Percentiles rank a stretch among this genome's conserved stretches.
These are phyloP conservation scores for Firmiana major DNA, from an alignment of 345 rosid species.

Conservation along the genomic window DNA sequence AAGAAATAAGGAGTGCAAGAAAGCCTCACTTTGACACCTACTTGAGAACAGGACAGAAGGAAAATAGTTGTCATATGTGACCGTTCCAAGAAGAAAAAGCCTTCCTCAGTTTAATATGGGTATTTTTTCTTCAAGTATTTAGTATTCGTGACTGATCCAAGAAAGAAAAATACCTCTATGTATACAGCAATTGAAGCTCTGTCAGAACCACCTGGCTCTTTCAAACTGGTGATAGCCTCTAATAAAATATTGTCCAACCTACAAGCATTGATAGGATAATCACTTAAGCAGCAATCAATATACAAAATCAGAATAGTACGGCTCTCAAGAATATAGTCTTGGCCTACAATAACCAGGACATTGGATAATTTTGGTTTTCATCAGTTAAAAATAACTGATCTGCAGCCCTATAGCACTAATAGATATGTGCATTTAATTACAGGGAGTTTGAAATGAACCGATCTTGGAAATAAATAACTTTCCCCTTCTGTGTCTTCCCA, in stretches of 20 bases:
- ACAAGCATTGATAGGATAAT: conserved; percentile 24
- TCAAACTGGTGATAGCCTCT: conserved; percentile 79
- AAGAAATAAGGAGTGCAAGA: background rate
- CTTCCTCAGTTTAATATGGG: background rate
- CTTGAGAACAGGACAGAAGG: background rate
- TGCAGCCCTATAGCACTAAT: background rate
- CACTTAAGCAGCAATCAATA: conserved; percentile 9
- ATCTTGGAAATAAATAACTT: background rate
- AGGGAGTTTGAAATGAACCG: background rate
- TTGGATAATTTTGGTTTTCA: conserved; percentile 4
- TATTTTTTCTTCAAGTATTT: conserved; percentile 3
- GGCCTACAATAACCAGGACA: background rate
- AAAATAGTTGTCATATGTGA: background rate
- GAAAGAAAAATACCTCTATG: conserved; percentile 59
- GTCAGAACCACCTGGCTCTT: conserved; percentile 80
- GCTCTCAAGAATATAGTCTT: conserved; percentile 1
- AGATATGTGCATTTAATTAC: background rate
- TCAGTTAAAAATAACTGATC: background rate
- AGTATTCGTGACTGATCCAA: background rate
- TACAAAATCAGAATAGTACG: background rate
- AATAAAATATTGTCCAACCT: conserved; percentile 78
- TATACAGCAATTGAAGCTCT: conserved; percentile 65
- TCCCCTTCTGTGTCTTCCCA: conserved; percentile 5
- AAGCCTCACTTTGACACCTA: background rate
- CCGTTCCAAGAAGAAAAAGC: background rate